Conservation (phyloP, 1,284 basidiomycete species). For the Paramarasmius palmivorus region DNA sequence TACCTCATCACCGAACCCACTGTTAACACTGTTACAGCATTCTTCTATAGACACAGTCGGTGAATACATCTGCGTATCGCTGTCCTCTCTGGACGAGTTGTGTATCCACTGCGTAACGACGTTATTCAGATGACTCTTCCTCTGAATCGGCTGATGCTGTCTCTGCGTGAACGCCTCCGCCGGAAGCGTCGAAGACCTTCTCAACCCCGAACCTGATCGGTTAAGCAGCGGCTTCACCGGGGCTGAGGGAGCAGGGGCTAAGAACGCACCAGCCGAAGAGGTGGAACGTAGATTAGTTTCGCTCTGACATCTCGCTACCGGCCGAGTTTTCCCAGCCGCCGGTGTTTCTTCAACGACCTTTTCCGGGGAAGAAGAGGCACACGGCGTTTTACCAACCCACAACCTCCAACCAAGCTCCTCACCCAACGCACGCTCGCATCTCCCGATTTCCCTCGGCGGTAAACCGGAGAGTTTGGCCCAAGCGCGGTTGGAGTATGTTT, state of each 20-base stretch:
- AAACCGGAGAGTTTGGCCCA: slow-evolving; percentile 88
- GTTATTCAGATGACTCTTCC: no score
- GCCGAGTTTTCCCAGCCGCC: slow-evolving; percentile 23
- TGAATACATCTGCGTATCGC: slow-evolving; percentile 9
- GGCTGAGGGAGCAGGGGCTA: slow-evolving; percentile 1
- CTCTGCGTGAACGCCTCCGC: slow-evolving; percentile 27
- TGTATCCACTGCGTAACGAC: slow-evolving; percentile 10
- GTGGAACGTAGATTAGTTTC: slow-evolving; percentile 32
- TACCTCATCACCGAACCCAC: background rate
- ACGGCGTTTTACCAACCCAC: slow-evolving; percentile 72
- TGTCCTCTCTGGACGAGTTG: background rate
- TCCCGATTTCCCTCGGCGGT: slow-evolving; percentile 74
- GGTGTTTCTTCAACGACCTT: slow-evolving; percentile 22
- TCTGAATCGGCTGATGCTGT: no score
- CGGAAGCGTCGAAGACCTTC: slow-evolving; percentile 34
- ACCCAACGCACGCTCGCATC: slow-evolving; percentile 79
- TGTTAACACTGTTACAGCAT: background rate
- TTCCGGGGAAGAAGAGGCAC: slow-evolving; percentile 7
- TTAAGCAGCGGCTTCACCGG: background rate
- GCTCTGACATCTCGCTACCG: slow-evolving; percentile 42
- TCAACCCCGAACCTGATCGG: slow-evolving; percentile 17
- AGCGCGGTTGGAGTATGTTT: slow-evolving; percentile 89
- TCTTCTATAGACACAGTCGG: no score
- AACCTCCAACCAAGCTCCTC: slow-evolving; percentile 80
- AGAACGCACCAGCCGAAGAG: slow-evolving; percentile 4